Evolutionary conservation across 176 grass and related monocot species (phyloP).

Genomic region (Chloris gayana): DNA sequence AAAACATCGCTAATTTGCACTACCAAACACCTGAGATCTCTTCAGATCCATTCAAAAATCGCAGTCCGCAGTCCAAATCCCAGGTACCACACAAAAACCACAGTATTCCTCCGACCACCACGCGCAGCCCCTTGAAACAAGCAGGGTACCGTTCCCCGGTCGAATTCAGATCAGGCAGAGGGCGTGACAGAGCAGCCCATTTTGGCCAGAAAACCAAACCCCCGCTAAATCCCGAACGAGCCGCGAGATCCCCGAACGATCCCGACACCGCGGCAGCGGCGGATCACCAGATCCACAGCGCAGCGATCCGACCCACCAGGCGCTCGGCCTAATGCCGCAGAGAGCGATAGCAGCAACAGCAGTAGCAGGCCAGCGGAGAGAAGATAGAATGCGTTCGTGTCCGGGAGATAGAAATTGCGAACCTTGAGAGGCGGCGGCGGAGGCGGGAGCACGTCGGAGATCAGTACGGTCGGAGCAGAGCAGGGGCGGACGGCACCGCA

Average conservation of each 20-base stretch:
- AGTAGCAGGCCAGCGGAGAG: not conserved
- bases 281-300: constrained; percentile 45
- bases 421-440: constrained; percentile 40
- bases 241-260: constrained; percentile 40
- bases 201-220: constrained; percentile 20
- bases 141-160: not conserved
- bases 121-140: not conserved
- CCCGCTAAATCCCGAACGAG: constrained; percentile 5
- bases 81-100: constrained; percentile 6
- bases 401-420: not conserved
- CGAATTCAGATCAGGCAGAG: constrained; percentile 33
- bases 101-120: not conserved
- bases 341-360: constrained; percentile 3
- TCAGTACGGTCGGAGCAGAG: constrained; percentile 17
- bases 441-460: constrained; percentile 17
- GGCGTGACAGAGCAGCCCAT: constrained; percentile 22
- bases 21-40: constrained; percentile 25
- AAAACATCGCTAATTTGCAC: constrained; percentile 15
- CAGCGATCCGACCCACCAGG: constrained; percentile 19
- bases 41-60: constrained; percentile 44
- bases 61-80: constrained; percentile 9
- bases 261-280: not conserved
- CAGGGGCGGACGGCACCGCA: not conserved
- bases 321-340: constrained; percentile 34
- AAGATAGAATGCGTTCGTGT: not conserved